phyloP scores from a whole-genome alignment of 192 early-diverging fungal genomes.

The Cetraspora pellucida region DNA sequence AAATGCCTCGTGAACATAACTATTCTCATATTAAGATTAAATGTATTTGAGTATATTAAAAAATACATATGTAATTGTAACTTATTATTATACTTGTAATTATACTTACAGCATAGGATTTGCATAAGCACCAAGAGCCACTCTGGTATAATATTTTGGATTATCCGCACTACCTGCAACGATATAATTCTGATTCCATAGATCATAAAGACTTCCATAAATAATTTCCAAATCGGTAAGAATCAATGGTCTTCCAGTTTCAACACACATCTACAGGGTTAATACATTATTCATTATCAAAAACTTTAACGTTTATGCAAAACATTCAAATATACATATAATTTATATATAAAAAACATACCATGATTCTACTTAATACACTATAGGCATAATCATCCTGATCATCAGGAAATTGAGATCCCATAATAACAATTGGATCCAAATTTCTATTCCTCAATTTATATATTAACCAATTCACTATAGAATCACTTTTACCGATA shows the following conservation, averaged over 20 bases:
- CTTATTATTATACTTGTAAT: neutral
- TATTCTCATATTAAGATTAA: neutral
- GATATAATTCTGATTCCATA: slow-evolving; percentile 37
- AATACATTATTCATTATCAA: neutral
- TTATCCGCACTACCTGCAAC: neutral
- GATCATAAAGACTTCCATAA: slow-evolving; percentile 31
- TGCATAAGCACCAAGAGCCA: slow-evolving; percentile 25
- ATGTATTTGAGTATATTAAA: neutral
- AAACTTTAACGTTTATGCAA: neutral
- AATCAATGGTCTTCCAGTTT: slow-evolving; percentile 29
- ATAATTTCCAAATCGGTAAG: slow-evolving; percentile 24
- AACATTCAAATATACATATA: too few relatives aligned
- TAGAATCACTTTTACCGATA: slow-evolving; percentile 34
- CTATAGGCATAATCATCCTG: slow-evolving; percentile 18
- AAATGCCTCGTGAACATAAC: slow-evolving; percentile 22
- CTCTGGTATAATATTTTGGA: slow-evolving; percentile 13
- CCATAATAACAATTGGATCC: slow-evolving; percentile 22
- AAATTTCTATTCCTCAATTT: neutral
- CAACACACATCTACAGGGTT: slow-evolving; percentile 26
- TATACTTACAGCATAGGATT: slow-evolving; percentile 26
- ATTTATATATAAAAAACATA: too few relatives aligned
- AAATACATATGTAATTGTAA: neutral
- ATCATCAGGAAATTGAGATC: slow-evolving; percentile 33
- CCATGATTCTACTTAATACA: slow-evolving; percentile 28
- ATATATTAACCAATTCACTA: slow-evolving; percentile 13